Conservation (phyloP, 2,329 filamentous ascomycete genomes). For the Cercospora sp. region DNA sequence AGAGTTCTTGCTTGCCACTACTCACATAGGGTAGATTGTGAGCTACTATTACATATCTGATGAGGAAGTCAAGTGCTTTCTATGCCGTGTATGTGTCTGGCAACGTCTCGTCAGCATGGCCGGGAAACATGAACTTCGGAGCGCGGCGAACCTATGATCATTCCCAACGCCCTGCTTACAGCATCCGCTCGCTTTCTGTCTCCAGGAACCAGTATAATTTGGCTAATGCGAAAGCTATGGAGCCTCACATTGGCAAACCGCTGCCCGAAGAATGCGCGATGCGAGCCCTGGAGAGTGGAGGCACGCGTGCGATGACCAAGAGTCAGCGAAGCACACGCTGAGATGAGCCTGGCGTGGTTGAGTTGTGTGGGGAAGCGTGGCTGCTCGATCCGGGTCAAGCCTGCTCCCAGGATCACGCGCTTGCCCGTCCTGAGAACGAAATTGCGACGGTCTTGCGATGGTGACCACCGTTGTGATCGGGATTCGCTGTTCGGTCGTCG, state of each 20-base stretch:
- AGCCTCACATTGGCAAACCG: conserved; percentile 26
- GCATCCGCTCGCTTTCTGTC: not conserved
- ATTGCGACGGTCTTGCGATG: not conserved
- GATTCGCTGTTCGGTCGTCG: conserved; percentile 2
- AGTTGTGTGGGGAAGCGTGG: conserved; percentile 22
- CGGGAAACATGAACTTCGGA: not conserved
- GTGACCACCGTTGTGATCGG: not conserved
- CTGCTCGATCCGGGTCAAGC: conserved; percentile 3
- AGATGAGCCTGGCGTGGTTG: conserved; percentile 7
- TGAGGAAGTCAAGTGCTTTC: conserved; percentile 21
- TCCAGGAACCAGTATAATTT: not conserved
- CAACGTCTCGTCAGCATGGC: not conserved
- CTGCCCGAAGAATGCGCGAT: conserved; percentile 8
- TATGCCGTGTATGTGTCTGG: conserved; percentile 29
- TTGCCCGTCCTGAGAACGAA: not conserved
- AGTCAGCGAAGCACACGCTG: conserved; percentile 1
- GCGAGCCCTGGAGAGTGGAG: conserved; percentile 14
- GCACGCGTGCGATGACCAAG: conserved; percentile 13
- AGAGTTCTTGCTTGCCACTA: not conserved
- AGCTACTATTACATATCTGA: conserved; percentile 35
- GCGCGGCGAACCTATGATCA: conserved; percentile 33
- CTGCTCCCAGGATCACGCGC: not conserved
- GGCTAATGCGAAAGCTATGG: conserved; percentile 10
- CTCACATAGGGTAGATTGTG: conserved; percentile 26
- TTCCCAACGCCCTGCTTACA: conserved; percentile 24